These are phyloP conservation scores for Rhodotorula mucilaginosa DNA, from an alignment of 1,284 basidiomycete species.

Conservation along the genomic window DNA sequence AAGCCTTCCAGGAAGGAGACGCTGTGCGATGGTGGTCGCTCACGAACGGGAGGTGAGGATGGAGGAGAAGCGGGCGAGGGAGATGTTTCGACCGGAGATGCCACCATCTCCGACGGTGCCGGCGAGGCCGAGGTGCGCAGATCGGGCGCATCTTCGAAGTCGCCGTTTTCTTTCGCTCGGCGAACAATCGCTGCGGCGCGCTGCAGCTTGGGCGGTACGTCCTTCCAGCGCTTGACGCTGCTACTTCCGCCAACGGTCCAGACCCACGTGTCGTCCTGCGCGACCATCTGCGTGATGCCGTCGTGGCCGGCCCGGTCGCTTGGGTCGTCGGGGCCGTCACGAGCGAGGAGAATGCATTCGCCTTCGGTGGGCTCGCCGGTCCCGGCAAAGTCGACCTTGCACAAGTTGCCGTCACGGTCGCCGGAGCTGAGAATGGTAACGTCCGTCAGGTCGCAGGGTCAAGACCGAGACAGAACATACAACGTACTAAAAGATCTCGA, in stretches of 20 bases:
- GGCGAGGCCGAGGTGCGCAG: conserved; percentile 9
- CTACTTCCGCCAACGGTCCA: conserved; percentile 88
- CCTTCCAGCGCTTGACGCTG: conserved; percentile 75
- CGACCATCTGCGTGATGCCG: conserved; percentile 80
- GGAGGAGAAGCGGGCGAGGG: neutral
- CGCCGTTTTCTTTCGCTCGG: conserved; percentile 10
- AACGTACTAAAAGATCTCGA: conserved; percentile 78
- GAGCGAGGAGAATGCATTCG: conserved; percentile 80
- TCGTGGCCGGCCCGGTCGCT: conserved; percentile 25
- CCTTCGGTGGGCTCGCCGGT: conserved; percentile 73
- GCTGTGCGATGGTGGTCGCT: conserved; percentile 11
- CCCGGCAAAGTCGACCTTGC: conserved; percentile 82
- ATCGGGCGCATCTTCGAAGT: conserved; percentile 1
- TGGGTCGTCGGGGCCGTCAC: conserved; percentile 58
- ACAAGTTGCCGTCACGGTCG: conserved; percentile 83
- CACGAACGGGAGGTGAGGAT: conserved; percentile 17
- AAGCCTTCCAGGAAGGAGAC: conserved; percentile 38
- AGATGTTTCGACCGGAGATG: conserved; percentile 3
- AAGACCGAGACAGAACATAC: conserved; percentile 81
- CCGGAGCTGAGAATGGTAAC: conserved; percentile 94
- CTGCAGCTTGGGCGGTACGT: conserved; percentile 49
- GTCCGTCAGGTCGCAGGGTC: conserved; percentile 75
- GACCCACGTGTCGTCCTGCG: conserved; percentile 77
- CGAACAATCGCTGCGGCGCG: conserved; percentile 11
- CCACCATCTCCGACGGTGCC: neutral